Evolutionary conservation across 1,284 basidiomycete genomes (phyloP).

Genomic region (Tremellales sp.): DNA sequence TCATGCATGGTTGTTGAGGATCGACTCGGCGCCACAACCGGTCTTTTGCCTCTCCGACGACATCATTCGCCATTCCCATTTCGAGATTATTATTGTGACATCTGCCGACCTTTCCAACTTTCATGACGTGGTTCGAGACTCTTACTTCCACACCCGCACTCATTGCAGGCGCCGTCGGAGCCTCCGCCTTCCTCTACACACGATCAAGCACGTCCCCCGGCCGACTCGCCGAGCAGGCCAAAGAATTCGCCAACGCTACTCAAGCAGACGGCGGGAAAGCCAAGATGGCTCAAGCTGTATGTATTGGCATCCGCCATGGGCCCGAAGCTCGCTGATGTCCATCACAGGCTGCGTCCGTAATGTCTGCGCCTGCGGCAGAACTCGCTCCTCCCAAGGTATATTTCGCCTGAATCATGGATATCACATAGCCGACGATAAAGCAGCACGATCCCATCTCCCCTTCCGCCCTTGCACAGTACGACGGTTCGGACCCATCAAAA

Average conservation of each 20-base stretch:
- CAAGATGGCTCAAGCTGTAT: constrained; percentile 30
- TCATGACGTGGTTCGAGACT: constrained; percentile 33
- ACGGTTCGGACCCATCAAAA: constrained; percentile 42
- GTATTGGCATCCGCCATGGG: constrained; percentile 2
- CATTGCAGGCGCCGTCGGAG: constrained; percentile 31
- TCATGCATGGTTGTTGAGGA: too few species aligned
- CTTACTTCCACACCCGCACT: constrained; percentile 34
- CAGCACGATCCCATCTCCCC: constrained; percentile 45
- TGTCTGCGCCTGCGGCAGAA: constrained; percentile 44
- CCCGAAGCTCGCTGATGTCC: neutral
- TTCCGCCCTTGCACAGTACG: constrained; percentile 36
- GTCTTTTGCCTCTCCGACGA: too few species aligned
- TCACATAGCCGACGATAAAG: neutral
- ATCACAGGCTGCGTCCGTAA: constrained; percentile 38
- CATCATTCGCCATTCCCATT: too few species aligned
- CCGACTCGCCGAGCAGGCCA: constrained; percentile 15
- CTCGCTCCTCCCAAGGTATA: constrained; percentile 45
- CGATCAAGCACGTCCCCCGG: constrained; percentile 9
- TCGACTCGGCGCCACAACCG: too few species aligned
- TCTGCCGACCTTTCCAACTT: neutral
- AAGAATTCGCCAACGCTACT: constrained; percentile 17
- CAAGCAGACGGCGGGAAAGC: constrained; percentile 14
- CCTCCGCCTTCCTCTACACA: constrained; percentile 25
- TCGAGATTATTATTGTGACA: too few species aligned
- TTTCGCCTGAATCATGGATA: constrained; percentile 3